Conservation (phyloP, 192 early-diverging fungal genomes). For the Piromyces finnis region DNA sequence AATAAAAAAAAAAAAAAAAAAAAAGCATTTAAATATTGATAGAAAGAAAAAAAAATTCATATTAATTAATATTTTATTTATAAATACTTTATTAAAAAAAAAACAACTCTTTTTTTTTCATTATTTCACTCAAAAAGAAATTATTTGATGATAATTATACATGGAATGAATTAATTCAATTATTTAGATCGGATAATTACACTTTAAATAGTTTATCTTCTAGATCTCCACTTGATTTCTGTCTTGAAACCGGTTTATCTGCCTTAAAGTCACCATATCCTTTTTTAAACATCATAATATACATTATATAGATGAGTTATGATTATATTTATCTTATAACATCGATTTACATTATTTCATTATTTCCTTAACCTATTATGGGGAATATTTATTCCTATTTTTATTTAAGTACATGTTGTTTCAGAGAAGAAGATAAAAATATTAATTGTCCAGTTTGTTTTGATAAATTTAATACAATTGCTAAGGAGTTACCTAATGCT, state of each 20-base stretch:
- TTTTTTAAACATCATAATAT: too few species aligned
- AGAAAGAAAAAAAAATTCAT: too few species aligned
- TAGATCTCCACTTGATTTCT: conserved; percentile 67
- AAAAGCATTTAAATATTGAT: too few species aligned
- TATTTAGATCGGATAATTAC: conserved; percentile 76
- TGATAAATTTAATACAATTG: conserved; percentile 68
- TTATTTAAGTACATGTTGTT: not conserved
- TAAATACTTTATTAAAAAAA: too few species aligned
- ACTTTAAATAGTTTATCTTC: conserved; percentile 72
- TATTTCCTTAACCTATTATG: too few species aligned
- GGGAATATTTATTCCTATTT: not conserved
- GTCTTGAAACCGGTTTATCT: conserved; percentile 87
- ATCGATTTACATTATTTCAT: too few species aligned
- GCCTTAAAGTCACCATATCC: conserved; percentile 85
- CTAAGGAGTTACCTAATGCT: conserved; percentile 65
- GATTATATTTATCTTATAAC: too few species aligned
- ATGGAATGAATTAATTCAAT: conserved; percentile 58
- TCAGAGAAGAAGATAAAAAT: conserved; percentile 40
- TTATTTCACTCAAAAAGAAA: conserved; percentile 11
- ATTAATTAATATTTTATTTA: not conserved
- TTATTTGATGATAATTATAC: conserved; percentile 42
- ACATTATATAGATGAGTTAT: too few species aligned
- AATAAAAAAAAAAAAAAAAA: too few species aligned
- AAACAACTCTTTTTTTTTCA: too few species aligned
- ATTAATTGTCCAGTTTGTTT: conserved; percentile 94